phyloP scores from a whole-genome alignment of 208 protist species.

The Porcisia hertigi region DNA sequence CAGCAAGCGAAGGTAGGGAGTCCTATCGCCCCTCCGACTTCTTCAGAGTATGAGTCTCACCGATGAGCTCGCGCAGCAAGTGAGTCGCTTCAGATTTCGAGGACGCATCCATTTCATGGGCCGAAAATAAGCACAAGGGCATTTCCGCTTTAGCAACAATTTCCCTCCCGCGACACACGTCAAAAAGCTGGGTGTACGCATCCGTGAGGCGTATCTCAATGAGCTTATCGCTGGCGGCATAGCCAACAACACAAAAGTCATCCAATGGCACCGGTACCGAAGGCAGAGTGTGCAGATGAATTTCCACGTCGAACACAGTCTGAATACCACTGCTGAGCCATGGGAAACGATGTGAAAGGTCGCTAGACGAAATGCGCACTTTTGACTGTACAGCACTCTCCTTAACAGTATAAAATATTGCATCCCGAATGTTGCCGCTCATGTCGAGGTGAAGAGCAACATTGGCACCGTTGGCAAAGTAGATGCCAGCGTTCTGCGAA shows the following conservation, averaged over 20 bases:
- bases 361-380: constrained; percentile 11
- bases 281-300: constrained; percentile 35
- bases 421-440: constrained; percentile 17
- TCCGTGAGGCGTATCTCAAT: constrained; percentile 24
- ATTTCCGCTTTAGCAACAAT: constrained; percentile 13
- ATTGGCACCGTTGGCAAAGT: constrained; percentile 29
- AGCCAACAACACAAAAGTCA: constrained; percentile 23
- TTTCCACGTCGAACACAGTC: constrained; percentile 16
- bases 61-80: constrained; percentile 4
- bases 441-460: constrained; percentile 25
- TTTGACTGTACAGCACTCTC: constrained; percentile 15
- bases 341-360: constrained; percentile 29
- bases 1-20: background rate
- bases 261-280: constrained; percentile 15
- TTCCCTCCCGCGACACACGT: constrained; percentile 20
- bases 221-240: constrained; percentile 9
- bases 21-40: background rate
- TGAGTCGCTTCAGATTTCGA: constrained; percentile 2
- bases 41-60: background rate
- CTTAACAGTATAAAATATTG: constrained; percentile 6
- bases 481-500: constrained; percentile 18
- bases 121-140: constrained; percentile 13
- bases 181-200: constrained; percentile 17
- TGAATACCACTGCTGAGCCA: constrained; percentile 20
- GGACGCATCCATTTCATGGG: background rate